Conservation (phyloP, 2,329 filamentous ascomycete species). For the Epichloe amarillans region DNA sequence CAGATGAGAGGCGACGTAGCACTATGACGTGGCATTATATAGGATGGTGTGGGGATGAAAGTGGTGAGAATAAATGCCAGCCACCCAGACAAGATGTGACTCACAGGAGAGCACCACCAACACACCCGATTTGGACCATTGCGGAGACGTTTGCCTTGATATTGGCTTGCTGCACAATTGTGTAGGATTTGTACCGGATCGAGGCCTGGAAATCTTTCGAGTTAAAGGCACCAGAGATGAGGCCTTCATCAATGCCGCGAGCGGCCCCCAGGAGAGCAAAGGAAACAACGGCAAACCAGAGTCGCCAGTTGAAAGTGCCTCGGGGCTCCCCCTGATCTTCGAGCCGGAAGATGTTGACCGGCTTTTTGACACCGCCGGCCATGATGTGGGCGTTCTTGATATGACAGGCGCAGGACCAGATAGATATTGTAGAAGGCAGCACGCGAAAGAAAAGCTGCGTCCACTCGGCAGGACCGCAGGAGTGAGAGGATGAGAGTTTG, state of each 20-base stretch:
- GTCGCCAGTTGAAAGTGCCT: conserved; percentile 61
- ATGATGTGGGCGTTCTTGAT: conserved; percentile 18
- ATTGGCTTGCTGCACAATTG: conserved; percentile 42
- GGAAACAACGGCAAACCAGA: conserved; percentile 64
- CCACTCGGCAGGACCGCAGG: background rate
- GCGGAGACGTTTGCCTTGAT: conserved; percentile 65
- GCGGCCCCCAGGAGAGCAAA: conserved; percentile 67
- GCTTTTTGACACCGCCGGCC: conserved; percentile 40
- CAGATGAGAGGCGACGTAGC: background rate
- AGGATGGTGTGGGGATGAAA: background rate
- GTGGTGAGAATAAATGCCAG: background rate
- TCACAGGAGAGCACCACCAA: conserved; percentile 52
- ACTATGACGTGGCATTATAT: background rate
- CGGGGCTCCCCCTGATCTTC: conserved; percentile 54
- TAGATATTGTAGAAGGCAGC: background rate
- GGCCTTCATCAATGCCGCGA: conserved; percentile 66
- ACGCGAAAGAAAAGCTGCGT: background rate
- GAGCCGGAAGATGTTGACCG: conserved; percentile 50
- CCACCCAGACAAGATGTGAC: conserved; percentile 2
- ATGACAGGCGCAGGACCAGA: background rate
- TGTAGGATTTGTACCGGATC: conserved; percentile 44
- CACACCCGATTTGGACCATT: conserved; percentile 71
- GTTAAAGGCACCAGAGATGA: conserved; percentile 60
- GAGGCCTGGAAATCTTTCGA: conserved; percentile 48
- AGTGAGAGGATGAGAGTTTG: background rate